phyloP scores from a whole-genome alignment of 2,329 filamentous ascomycete species.

The Hortaea sp. region DNA sequence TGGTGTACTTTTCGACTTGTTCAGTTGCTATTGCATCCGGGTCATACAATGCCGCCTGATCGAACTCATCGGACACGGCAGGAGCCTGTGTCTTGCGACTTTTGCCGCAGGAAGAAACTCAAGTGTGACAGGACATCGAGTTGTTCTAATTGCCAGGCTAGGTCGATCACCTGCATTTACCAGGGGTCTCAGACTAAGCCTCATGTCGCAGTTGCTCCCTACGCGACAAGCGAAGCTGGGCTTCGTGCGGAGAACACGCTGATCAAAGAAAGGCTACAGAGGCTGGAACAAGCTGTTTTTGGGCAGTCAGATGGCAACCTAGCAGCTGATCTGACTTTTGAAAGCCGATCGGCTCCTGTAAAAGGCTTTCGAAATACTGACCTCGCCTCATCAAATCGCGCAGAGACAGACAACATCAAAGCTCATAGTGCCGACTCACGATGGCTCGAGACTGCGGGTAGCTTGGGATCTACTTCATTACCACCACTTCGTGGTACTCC shows the following conservation, averaged over 20 bases:
- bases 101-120: slow-evolving; percentile 15
- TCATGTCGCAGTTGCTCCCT: background rate
- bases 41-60: background rate
- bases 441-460: slow-evolving; percentile 2
- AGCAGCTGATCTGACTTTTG: no score
- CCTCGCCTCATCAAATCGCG: background rate
- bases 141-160: slow-evolving; percentile 17
- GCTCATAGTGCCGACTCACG: background rate
- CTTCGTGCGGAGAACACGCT: slow-evolving; percentile 10
- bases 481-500: background rate
- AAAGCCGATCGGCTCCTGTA: no score
- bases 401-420: slow-evolving; percentile 1
- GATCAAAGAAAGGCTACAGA: slow-evolving; percentile 10
- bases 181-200: slow-evolving; percentile 2
- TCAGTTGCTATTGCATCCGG: no score
- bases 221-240: background rate
- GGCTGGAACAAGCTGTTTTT: slow-evolving; percentile 12
- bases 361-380: background rate
- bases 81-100: slow-evolving; percentile 18
- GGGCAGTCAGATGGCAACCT: background rate
- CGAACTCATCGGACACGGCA: slow-evolving; percentile 9
- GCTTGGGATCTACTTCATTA: background rate
- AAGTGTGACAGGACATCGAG: slow-evolving; percentile 11
- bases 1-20: no score
- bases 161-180: slow-evolving; percentile 11